Conservation (phyloP, 1,284 basidiomycete species). For the Farysia itapuensis region DNA sequence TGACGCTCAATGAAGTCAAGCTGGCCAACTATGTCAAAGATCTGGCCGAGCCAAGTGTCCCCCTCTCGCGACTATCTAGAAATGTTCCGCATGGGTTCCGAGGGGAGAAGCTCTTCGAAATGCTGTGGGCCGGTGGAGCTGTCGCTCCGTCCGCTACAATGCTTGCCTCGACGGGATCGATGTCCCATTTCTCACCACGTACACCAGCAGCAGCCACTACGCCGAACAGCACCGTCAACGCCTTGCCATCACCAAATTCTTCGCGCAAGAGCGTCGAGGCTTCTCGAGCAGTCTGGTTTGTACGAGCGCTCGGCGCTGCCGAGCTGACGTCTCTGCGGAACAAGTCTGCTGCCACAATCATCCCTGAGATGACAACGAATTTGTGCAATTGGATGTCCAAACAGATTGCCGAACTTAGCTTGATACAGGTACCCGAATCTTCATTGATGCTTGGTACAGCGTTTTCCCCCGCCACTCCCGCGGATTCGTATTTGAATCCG, state of each 20-base stretch:
- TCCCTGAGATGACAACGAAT: constrained; percentile 83
- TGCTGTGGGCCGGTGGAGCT: constrained; percentile 68
- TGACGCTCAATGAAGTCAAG: constrained; percentile 86
- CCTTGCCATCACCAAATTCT: background rate
- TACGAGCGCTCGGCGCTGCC: constrained; percentile 89
- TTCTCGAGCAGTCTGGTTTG: constrained; percentile 88
- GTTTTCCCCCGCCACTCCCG: constrained; percentile 23
- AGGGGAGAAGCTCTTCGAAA: constrained; percentile 84
- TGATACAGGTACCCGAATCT: constrained; percentile 17
- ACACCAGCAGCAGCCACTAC: constrained; percentile 63
- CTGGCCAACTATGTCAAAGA: constrained; percentile 86
- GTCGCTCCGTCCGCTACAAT: constrained; percentile 8
- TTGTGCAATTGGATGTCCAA: constrained; percentile 86
- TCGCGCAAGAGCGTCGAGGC: constrained; percentile 68
- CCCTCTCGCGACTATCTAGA: constrained; percentile 80
- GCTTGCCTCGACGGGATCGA: constrained; percentile 1
- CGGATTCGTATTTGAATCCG: constrained; percentile 13
- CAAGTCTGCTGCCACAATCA: constrained; percentile 67
- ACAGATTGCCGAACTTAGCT: constrained; percentile 75
- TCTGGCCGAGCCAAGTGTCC: constrained; percentile 83
- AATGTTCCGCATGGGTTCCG: constrained; percentile 91
- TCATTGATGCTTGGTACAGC: constrained; percentile 21
- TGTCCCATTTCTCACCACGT: constrained; percentile 1
- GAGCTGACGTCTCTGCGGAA: constrained; percentile 67
- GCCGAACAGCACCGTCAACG: constrained; percentile 63